Conservation (phyloP, 1,139 yeast species). For the Nematodospora anomalae region DNA sequence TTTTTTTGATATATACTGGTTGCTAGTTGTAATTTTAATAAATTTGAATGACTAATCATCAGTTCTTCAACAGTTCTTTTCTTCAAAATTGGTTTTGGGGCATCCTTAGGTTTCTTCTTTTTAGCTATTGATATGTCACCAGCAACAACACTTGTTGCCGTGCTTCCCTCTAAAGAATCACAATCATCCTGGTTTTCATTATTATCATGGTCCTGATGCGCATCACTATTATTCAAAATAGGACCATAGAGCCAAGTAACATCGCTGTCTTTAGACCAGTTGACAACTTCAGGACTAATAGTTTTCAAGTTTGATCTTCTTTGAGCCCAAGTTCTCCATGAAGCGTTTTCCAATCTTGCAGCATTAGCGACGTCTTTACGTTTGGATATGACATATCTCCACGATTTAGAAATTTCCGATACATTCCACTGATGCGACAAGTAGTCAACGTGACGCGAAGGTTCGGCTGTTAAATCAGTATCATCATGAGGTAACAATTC, state of each 20-base stretch:
- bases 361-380: constrained; percentile 73
- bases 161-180: constrained; percentile 24
- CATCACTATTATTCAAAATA: constrained; percentile 43
- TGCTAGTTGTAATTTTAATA: constrained; percentile 48
- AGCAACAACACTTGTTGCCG: constrained; percentile 47
- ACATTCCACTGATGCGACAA: constrained; percentile 96
- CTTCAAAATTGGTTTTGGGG: constrained; percentile 76
- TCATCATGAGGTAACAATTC: constrained; percentile 75
- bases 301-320: constrained; percentile 64
- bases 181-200: constrained; percentile 17
- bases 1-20: constrained; percentile 33
- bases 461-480: constrained; percentile 74
- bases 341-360: constrained; percentile 72
- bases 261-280: constrained; percentile 80
- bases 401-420: constrained; percentile 84
- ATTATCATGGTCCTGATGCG: constrained; percentile 5
- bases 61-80: constrained; percentile 78
- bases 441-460: constrained; percentile 89
- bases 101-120: constrained; percentile 17
- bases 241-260: constrained; percentile 87
- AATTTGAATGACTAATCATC: constrained; percentile 59
- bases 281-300: constrained; percentile 69
- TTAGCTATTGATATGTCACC: constrained; percentile 40
- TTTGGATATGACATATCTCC: constrained; percentile 87
- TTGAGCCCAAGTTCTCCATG: constrained; percentile 91